Evolutionary conservation across 306 rosid genomes (phyloP).

Genomic region (Herpetospermum pedunculosum): DNA sequence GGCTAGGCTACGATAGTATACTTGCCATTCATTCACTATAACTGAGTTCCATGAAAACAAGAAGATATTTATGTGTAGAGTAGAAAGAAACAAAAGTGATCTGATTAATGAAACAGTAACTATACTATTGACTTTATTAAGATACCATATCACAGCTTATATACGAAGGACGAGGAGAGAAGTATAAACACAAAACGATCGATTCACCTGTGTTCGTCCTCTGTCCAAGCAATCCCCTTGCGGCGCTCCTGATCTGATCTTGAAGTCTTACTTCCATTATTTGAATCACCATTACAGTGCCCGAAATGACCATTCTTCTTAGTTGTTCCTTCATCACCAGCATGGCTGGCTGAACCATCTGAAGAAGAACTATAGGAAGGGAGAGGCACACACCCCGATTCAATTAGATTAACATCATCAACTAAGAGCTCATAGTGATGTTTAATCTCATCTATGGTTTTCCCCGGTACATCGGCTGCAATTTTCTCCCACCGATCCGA

Average conservation of each 20-base stretch:
- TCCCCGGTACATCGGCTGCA: conserved; percentile 68
- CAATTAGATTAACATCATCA: conserved; percentile 68
- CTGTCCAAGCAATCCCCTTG: conserved; percentile 98
- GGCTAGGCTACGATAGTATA: not conserved
- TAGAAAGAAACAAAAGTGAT: conserved; percentile 1
- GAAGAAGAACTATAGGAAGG: conserved; percentile 74
- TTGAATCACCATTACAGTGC: conserved; percentile 41
- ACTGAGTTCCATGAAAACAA: not conserved
- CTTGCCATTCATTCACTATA: not conserved
- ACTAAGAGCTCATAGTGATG: conserved; percentile 71
- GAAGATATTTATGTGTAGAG: not conserved
- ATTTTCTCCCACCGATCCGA: conserved; percentile 89
- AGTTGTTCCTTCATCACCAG: conserved; percentile 63
- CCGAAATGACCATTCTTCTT: conserved; percentile 50
- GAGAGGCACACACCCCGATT: conserved; percentile 75
- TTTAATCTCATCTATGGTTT: conserved; percentile 62
- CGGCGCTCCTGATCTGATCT: conserved; percentile 94
- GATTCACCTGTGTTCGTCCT: conserved; percentile 89
- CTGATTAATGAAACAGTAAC: conserved; percentile 3
- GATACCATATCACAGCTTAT: not conserved
- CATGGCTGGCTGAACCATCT: conserved; percentile 62
- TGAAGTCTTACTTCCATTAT: conserved; percentile 70
- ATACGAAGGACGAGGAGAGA: not conserved
- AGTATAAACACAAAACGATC: conserved; percentile 1
- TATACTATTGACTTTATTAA: not conserved